These are phyloP conservation scores for Cronartium quercuum DNA, from an alignment of 1,284 basidiomycete species.

Conservation along the genomic window DNA sequence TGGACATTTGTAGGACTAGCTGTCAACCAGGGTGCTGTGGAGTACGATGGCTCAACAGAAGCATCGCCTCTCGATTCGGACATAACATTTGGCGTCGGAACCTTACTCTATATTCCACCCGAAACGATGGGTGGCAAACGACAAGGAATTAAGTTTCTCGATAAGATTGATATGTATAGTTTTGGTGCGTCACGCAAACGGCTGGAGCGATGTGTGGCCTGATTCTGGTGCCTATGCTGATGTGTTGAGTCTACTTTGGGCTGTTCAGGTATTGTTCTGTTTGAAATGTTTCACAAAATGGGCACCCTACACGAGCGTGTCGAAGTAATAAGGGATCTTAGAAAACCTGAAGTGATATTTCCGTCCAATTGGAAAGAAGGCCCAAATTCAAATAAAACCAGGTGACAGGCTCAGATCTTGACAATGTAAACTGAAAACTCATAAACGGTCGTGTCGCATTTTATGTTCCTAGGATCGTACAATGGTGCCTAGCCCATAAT, in stretches of 20 bases:
- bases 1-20: conserved; percentile 45
- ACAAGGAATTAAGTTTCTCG: conserved; percentile 59
- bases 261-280: conserved; percentile 72
- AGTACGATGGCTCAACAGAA: conserved; percentile 61
- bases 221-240: neutral
- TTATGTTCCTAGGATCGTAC: conserved; percentile 58
- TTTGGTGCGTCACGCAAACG: conserved; percentile 60
- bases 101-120: conserved; percentile 85
- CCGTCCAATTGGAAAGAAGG: conserved; percentile 61
- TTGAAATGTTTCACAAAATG: conserved; percentile 94
- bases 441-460: conserved; percentile 41
- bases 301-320: conserved; percentile 67
- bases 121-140: conserved; percentile 55
- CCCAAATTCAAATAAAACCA: conserved; percentile 39
- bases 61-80: conserved; percentile 57
- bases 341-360: conserved; percentile 67
- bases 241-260: conserved; percentile 22
- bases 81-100: conserved; percentile 81
- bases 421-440: too few relatives aligned
- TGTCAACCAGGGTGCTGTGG: conserved; percentile 69
- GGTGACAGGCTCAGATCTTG: neutral
- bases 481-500: conserved; percentile 74
- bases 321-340: conserved; percentile 68
- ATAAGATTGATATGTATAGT: conserved; percentile 91
- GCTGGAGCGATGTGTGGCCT: neutral